Evolutionary conservation across 1,139 yeast species (phyloP).

Genomic region (Komagataea norvegica): DNA sequence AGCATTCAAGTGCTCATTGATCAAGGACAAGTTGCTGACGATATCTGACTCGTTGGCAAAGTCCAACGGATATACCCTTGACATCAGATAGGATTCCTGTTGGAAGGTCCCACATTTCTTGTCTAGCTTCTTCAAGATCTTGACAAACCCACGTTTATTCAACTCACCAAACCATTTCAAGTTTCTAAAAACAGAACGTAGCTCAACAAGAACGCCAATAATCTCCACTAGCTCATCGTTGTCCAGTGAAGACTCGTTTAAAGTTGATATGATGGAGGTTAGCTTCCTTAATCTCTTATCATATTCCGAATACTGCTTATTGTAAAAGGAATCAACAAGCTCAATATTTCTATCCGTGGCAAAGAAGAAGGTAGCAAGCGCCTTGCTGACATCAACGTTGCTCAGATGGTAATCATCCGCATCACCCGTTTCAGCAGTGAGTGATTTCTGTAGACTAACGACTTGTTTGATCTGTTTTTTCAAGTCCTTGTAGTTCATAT

Average conservation of each 20-base stretch:
- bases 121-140: constrained; percentile 86
- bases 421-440: constrained; percentile 13
- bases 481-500: constrained; percentile 80
- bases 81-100: constrained; percentile 59
- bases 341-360: constrained; percentile 80
- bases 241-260: constrained; percentile 29
- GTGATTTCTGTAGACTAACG: constrained; percentile 27
- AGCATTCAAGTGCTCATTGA: constrained; percentile 51
- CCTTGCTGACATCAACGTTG: constrained; percentile 37
- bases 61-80: constrained; percentile 70
- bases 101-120: constrained; percentile 73
- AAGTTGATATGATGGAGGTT: constrained; percentile 29
- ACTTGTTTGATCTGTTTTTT: constrained; percentile 72
- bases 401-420: constrained; percentile 27
- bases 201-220: constrained; percentile 67
- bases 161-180: constrained; percentile 92
- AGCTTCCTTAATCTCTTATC: constrained; percentile 59
- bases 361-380: constrained; percentile 65
- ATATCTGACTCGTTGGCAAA: constrained; percentile 69
- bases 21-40: constrained; percentile 46
- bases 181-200: constrained; percentile 74
- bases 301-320: constrained; percentile 68
- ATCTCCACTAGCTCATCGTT: constrained; percentile 79
- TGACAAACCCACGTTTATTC: constrained; percentile 84
- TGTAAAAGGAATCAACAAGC: constrained; percentile 74